These are phyloP conservation scores for Ajuga reptans DNA, from an alignment of 305 asterid genomes.

Conservation along the genomic window DNA sequence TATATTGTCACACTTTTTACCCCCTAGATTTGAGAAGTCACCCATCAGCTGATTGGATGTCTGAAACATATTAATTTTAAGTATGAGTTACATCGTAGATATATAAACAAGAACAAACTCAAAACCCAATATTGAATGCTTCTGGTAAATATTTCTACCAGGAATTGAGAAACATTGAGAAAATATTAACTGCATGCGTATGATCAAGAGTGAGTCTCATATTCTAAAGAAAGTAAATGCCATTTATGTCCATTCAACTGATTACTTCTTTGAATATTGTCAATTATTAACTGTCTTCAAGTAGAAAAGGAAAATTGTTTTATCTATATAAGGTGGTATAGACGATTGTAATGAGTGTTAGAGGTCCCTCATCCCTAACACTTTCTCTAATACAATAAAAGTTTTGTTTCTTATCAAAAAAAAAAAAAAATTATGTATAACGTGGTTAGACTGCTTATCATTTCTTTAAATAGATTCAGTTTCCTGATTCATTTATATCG, in stretches of 20 bases:
- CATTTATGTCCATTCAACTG: background rate
- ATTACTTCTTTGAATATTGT: background rate
- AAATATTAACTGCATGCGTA: background rate
- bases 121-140: background rate
- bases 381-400: too few species aligned
- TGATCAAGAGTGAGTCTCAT: constrained; percentile 3
- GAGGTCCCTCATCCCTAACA: too few species aligned
- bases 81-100: constrained; percentile 16
- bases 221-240: background rate
- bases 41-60: constrained; percentile 44
- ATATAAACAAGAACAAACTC: background rate
- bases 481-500: background rate
- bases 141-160: background rate
- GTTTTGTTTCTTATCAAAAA: too few species aligned
- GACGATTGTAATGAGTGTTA: too few species aligned
- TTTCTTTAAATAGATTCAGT: background rate
- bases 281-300: background rate
- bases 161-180: background rate
- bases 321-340: background rate
- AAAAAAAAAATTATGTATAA: too few species aligned
- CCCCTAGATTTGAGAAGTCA: constrained; percentile 60
- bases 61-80: constrained; percentile 36
- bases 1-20: constrained; percentile 47
- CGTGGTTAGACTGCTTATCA: background rate
- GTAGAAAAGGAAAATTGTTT: background rate